These are phyloP conservation scores for Allomyces arbusculus DNA, from an alignment of 192 early-diverging fungal genomes.

Conservation along the genomic window DNA sequence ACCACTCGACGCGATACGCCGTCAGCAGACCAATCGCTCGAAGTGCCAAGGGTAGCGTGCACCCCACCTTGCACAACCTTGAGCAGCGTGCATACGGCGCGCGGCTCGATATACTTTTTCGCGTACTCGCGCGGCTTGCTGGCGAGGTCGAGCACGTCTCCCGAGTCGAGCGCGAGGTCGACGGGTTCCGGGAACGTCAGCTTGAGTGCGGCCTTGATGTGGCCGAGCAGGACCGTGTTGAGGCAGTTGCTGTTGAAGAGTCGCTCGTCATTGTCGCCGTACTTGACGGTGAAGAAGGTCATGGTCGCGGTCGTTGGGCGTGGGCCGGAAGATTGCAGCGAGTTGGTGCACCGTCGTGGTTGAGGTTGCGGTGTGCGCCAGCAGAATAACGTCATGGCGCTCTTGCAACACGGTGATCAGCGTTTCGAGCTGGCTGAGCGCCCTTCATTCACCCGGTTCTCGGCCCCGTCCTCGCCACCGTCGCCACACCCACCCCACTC, in stretches of 20 bases:
- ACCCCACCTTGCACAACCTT: background rate
- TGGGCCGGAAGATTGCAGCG: too few relatives aligned
- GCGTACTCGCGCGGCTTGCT: constrained; percentile 31
- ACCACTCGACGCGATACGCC: too few relatives aligned
- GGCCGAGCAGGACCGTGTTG: constrained; percentile 19
- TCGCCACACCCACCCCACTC: too few relatives aligned
- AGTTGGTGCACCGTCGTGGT: too few relatives aligned
- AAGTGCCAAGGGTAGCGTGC: too few relatives aligned
- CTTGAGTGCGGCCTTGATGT: constrained; percentile 9
- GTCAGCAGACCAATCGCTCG: too few relatives aligned
- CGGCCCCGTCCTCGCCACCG: too few relatives aligned
- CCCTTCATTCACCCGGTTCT: too few relatives aligned
- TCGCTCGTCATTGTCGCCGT: constrained; percentile 28
- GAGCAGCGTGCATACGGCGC: background rate
- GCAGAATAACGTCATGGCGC: too few relatives aligned
- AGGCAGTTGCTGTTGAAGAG: constrained; percentile 28
- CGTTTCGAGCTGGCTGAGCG: too few relatives aligned
- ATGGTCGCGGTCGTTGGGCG: background rate
- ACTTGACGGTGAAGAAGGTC: constrained; percentile 18
- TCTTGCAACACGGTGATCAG: too few relatives aligned
- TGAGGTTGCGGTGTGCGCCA: too few relatives aligned
- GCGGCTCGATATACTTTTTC: constrained; percentile 21
- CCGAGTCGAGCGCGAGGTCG: constrained; percentile 27
- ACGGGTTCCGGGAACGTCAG: constrained; percentile 4
- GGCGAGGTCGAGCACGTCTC: constrained; percentile 28